Conservation (phyloP, 495 filamentous ascomycete species). For the Immersiella caudata region DNA sequence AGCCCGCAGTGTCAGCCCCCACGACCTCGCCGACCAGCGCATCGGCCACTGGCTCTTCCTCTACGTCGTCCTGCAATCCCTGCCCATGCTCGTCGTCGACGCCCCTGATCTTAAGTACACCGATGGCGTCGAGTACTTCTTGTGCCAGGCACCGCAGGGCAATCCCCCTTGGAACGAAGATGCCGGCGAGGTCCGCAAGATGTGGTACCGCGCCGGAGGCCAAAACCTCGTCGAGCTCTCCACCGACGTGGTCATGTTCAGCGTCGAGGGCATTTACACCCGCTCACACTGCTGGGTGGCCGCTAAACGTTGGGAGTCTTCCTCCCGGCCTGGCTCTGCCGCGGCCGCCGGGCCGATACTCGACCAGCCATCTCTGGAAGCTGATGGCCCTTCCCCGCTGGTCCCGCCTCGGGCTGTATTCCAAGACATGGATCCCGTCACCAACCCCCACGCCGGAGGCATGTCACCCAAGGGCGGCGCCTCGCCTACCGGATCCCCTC, state of each 20-base stretch:
- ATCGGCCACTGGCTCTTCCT: slow-evolving; percentile 93
- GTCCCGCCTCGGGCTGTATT: slow-evolving; percentile 43
- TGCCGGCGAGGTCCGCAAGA: slow-evolving; percentile 61
- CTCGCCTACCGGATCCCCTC: slow-evolving; percentile 35
- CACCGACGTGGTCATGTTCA: slow-evolving; percentile 80
- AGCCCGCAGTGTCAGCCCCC: slow-evolving; percentile 67
- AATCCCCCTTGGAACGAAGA: slow-evolving; percentile 85
- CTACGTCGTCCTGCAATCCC: slow-evolving; percentile 85
- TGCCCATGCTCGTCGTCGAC: slow-evolving; percentile 89
- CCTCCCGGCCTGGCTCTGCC: not conserved
- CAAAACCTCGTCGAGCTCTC: slow-evolving; percentile 75
- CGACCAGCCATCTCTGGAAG: slow-evolving; percentile 22
- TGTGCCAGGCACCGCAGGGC: slow-evolving; percentile 86
- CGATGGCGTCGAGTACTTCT: slow-evolving; percentile 90
- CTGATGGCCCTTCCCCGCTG: slow-evolving; percentile 33
- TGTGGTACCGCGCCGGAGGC: slow-evolving; percentile 79
- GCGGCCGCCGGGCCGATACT: slow-evolving; percentile 12
- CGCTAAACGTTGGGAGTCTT: slow-evolving; percentile 69
- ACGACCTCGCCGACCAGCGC: slow-evolving; percentile 76
- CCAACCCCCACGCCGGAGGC: not conserved
- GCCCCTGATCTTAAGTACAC: slow-evolving; percentile 75
- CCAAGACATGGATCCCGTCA: slow-evolving; percentile 35
- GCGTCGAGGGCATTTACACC: slow-evolving; percentile 86
- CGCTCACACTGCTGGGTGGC: slow-evolving; percentile 90
- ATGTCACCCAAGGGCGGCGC: slow-evolving; percentile 14